Conservation (phyloP, 2,329 filamentous ascomycete genomes). For the Penicillium sp. region DNA sequence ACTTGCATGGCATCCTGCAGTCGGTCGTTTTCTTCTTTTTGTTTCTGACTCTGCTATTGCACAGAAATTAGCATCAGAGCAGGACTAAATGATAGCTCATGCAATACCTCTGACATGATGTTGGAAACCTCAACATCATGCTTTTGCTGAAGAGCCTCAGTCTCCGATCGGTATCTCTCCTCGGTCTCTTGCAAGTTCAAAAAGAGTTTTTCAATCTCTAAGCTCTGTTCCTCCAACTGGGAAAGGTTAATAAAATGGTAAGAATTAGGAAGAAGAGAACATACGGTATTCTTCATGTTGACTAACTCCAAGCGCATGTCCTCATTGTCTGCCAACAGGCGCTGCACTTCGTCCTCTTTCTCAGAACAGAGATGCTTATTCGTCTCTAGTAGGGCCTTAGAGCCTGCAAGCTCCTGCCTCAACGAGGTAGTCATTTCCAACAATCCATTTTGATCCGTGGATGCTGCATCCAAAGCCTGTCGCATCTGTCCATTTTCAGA, state of each 20-base stretch:
- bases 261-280: not conserved
- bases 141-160: conserved; percentile 20
- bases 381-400: conserved; percentile 22
- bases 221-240: conserved; percentile 24
- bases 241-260: conserved; percentile 1
- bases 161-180: conserved; percentile 16
- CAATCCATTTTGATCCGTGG: conserved; percentile 22
- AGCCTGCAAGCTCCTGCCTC: conserved; percentile 21
- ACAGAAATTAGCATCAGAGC: not conserved
- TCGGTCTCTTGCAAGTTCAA: conserved; percentile 19
- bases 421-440: conserved; percentile 21
- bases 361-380: conserved; percentile 15
- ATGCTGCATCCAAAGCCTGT: conserved; percentile 18
- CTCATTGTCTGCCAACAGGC: conserved; percentile 19
- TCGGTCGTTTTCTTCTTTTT: conserved; percentile 24
- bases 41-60: conserved; percentile 16
- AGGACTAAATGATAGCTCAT: not conserved
- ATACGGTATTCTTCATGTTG: conserved; percentile 23
- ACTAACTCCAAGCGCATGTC: conserved; percentile 14
- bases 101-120: conserved; percentile 19
- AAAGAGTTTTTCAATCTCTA: conserved; percentile 19
- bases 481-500: conserved; percentile 20
- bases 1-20: conserved; percentile 25
- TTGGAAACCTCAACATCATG: conserved; percentile 19
- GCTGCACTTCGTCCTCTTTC: conserved; percentile 25